Evolutionary conservation across 805 yeast genomes (phyloP).

Genomic region (Yamadazyma laniorum): DNA sequence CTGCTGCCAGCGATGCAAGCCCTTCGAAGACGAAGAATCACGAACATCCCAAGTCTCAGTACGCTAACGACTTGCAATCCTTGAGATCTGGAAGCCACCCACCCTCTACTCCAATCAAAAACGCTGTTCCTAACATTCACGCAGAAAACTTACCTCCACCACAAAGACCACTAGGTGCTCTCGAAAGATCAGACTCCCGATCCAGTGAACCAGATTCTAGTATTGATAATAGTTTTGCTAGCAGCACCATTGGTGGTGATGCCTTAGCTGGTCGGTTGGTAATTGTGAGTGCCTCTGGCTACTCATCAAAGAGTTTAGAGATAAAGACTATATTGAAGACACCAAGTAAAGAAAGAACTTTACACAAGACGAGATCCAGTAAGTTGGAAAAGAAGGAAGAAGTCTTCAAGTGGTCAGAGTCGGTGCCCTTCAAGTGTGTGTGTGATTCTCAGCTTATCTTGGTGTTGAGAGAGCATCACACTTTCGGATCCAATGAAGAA

Average conservation of each 20-base stretch:
- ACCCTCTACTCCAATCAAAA: slow-evolving; percentile 2
- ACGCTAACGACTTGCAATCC: slow-evolving; percentile 33
- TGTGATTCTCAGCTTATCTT: slow-evolving; percentile 60
- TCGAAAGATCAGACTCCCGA: slow-evolving; percentile 22
- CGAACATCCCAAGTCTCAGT: slow-evolving; percentile 14
- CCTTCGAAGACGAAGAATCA: slow-evolving; percentile 8
- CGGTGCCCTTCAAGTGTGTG: slow-evolving; percentile 64
- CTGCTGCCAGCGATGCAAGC: slow-evolving; percentile 3
- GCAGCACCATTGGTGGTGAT: slow-evolving; percentile 31
- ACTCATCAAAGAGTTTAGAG: slow-evolving; percentile 40
- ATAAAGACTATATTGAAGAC: slow-evolving; percentile 54
- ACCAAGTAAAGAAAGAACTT: slow-evolving; percentile 48
- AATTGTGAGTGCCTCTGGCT: slow-evolving; percentile 47
- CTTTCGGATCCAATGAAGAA: slow-evolving; percentile 67
- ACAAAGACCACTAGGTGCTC: slow-evolving; percentile 30
- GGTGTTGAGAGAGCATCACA: slow-evolving; percentile 63
- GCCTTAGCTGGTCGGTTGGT: slow-evolving; percentile 55
- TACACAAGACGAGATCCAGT: slow-evolving; percentile 61
- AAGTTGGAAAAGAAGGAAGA: slow-evolving; percentile 47
- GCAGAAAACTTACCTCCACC: slow-evolving; percentile 38
- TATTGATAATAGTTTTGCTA: slow-evolving; percentile 27
- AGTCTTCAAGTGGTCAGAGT: slow-evolving; percentile 56
- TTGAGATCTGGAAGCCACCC: slow-evolving; percentile 30
- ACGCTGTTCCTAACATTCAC: slow-evolving; percentile 32
- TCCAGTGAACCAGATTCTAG: slow-evolving; percentile 24